These are phyloP conservation scores for Candida dubliniensis DNA, from an alignment of 1,139 yeast genomes.

Conservation along the genomic window DNA sequence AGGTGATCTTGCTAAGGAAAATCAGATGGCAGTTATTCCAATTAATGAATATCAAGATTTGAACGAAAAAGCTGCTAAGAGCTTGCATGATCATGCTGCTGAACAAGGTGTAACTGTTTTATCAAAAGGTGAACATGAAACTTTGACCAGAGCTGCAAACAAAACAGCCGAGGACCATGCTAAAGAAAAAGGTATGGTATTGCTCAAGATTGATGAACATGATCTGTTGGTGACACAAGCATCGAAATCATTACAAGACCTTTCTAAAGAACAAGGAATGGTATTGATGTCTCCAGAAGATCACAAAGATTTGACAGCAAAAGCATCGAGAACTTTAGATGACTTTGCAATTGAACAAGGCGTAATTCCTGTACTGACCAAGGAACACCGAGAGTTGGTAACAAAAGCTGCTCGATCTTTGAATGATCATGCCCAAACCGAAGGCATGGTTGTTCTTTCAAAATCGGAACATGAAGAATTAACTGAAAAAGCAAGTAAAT, in stretches of 20 bases:
- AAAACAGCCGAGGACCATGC: constrained; percentile 19
- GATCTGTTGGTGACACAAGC: constrained; percentile 8
- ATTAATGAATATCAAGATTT: constrained; percentile 12
- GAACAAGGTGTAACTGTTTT: not conserved
- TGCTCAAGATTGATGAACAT: constrained; percentile 2
- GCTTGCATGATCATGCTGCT: constrained; percentile 13
- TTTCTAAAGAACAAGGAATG: constrained; percentile 16
- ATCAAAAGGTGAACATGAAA: constrained; percentile 17
- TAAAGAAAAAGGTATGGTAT: constrained; percentile 12
- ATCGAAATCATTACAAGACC: constrained; percentile 4
- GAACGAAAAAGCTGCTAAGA: constrained; percentile 11
- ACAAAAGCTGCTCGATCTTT: constrained; percentile 4
- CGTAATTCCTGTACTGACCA: constrained; percentile 3
- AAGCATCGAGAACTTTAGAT: constrained; percentile 8
- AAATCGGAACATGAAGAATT: constrained; percentile 13
- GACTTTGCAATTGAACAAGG: constrained; percentile 15
- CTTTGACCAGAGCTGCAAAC: constrained; percentile 13
- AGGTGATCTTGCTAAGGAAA: constrained; percentile 15
- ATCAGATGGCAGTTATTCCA: constrained; percentile 12
- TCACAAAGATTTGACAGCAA: constrained; percentile 19
- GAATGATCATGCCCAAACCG: constrained; percentile 14
- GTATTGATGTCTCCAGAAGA: constrained; percentile 14
- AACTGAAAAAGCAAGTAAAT: constrained; percentile 12
- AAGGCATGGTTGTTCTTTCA: constrained; percentile 12
- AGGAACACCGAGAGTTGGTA: constrained; percentile 5